phyloP scores from a whole-genome alignment of 257 asterid genomes.

The Capsicum rhomboideum region DNA sequence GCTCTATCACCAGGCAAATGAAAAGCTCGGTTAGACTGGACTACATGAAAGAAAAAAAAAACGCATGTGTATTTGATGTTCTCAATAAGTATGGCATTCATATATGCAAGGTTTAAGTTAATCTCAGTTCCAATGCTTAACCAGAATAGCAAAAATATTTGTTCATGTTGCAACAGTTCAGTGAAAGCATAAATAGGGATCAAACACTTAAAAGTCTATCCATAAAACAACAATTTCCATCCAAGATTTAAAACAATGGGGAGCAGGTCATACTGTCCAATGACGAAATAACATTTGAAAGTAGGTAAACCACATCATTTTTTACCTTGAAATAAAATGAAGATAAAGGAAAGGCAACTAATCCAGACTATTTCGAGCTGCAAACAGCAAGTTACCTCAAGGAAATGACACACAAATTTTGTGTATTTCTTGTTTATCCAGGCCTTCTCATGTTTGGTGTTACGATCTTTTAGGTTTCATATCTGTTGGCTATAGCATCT shows the following conservation, averaged over 20 bases:
- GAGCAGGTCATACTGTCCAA: not conserved
- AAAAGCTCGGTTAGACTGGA: not conserved
- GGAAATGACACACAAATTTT: not conserved
- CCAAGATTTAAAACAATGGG: not conserved
- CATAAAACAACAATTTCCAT: not conserved
- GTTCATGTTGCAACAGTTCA: not conserved
- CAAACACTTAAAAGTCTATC: not conserved
- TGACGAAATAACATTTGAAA: not conserved
- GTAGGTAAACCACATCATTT: not conserved
- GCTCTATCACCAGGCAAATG: slow-evolving; percentile 34
- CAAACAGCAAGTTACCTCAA: not conserved
- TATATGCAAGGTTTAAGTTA: not conserved
- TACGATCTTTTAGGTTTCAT: not conserved
- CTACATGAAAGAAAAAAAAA: not conserved
- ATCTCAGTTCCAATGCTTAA: not conserved
- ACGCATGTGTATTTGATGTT: not conserved
- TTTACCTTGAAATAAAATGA: not conserved
- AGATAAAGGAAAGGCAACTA: not conserved
- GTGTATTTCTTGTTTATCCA: not conserved
- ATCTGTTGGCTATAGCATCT: not conserved
- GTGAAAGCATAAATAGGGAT: not conserved
- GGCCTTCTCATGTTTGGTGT: not conserved
- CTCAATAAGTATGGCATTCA: not conserved
- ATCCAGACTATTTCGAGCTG: not conserved
- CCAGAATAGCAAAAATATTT: not conserved